phyloP scores from a whole-genome alignment of 495 filamentous ascomycete genomes.

The Bathelium albidoporum region DNA sequence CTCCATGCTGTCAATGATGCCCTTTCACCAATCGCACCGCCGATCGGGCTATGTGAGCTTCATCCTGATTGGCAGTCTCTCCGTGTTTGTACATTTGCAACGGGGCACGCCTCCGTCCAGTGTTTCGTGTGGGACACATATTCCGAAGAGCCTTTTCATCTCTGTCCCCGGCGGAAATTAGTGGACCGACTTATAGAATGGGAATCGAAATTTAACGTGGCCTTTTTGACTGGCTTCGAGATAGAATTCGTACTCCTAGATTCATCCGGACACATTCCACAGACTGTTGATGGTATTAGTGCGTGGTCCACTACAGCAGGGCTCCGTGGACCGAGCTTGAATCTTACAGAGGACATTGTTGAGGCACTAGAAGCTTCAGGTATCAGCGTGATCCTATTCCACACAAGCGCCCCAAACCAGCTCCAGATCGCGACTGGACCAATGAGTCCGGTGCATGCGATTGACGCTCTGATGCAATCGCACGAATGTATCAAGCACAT shows the following conservation, averaged over 20 bases:
- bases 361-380: conserved; percentile 36
- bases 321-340: conserved; percentile 25
- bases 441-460: conserved; percentile 47
- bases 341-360: conserved; percentile 53
- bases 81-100: neutral
- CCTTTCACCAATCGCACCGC: neutral
- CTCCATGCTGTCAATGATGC: neutral
- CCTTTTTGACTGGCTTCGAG: conserved; percentile 59
- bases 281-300: neutral
- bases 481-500: conserved; percentile 56
- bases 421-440: neutral
- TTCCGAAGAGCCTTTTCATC: neutral
- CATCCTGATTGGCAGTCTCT: neutral
- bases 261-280: neutral
- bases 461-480: conserved; percentile 64
- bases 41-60: neutral
- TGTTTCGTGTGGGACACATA: neutral
- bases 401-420: neutral
- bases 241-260: conserved; percentile 61
- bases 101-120: neutral
- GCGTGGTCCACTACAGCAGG: neutral
- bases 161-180: neutral
- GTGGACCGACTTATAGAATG: neutral
- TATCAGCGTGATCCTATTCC: neutral
- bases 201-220: neutral